phyloP scores from a whole-genome alignment of 768 basidiomycete species.

The Russula virescens region DNA sequence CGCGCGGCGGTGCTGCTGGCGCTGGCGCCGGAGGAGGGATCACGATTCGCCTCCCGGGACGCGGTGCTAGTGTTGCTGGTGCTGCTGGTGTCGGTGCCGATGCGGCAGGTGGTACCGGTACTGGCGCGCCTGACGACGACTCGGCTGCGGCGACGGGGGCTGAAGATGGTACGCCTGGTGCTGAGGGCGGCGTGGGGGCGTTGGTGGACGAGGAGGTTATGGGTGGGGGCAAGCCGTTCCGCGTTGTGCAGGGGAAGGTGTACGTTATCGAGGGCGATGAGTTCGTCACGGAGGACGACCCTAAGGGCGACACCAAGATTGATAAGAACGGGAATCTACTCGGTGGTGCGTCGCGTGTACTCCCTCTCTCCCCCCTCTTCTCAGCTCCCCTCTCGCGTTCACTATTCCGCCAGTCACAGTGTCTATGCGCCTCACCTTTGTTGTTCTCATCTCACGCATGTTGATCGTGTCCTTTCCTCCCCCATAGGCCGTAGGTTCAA shows the following conservation, averaged over 20 bases:
- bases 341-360: conserved; percentile 53
- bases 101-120: conserved; percentile 29
- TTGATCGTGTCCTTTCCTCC: neutral
- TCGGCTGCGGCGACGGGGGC: conserved; percentile 19
- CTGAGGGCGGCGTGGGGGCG: conserved; percentile 24
- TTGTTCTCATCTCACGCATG: too few relatives aligned
- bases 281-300: conserved; percentile 74
- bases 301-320: conserved; percentile 88
- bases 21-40: conserved; percentile 16
- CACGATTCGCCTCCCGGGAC: conserved; percentile 30
- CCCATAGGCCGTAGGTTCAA: conserved; percentile 78
- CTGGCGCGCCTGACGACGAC: conserved; percentile 23
- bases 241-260: conserved; percentile 64
- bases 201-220: conserved; percentile 19
- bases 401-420: neutral
- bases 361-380: neutral
- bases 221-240: conserved; percentile 60
- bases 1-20: conserved; percentile 8
- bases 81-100: conserved; percentile 6
- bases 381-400: neutral
- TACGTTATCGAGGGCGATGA: conserved; percentile 88
- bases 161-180: conserved; percentile 34
- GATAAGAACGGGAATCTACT: conserved; percentile 78
- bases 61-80: conserved; percentile 24
- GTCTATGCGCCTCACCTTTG: neutral